Conservation (phyloP, 2,329 filamentous ascomycete species). For the Arthroderma uncinatum region DNA sequence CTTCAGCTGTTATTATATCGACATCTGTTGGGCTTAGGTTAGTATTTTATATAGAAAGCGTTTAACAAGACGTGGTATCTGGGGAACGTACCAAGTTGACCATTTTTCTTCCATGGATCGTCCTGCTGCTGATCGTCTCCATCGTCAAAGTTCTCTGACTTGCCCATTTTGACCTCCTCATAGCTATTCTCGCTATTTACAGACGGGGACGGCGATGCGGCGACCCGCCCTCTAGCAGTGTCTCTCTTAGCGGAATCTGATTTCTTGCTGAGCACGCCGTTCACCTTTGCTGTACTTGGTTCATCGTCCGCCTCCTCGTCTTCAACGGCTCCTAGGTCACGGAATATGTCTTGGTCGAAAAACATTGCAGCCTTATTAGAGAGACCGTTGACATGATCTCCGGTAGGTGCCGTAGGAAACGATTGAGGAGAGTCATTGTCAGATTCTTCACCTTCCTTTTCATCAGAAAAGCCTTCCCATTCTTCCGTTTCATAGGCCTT, state of each 20-base stretch:
- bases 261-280: neutral
- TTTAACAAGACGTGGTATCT: neutral
- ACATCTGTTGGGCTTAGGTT: conserved; percentile 51
- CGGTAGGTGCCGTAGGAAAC: conserved; percentile 8
- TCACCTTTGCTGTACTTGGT: conserved; percentile 8
- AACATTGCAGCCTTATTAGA: conserved; percentile 78
- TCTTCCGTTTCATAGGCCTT: conserved; percentile 74
- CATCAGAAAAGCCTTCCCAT: conserved; percentile 78
- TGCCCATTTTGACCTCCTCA: neutral
- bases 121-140: conserved; percentile 19
- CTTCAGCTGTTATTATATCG: conserved; percentile 98
- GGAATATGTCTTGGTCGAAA: conserved; percentile 92
- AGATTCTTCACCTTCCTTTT: conserved; percentile 48
- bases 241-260: neutral
- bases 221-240: neutral
- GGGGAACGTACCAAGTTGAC: conserved; percentile 32
- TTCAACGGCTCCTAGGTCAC: conserved; percentile 58
- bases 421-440: conserved; percentile 46
- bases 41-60: conserved; percentile 15
- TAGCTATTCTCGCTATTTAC: neutral
- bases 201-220: neutral
- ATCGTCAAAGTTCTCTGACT: conserved; percentile 5
- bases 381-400: conserved; percentile 42
- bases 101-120: conserved; percentile 33
- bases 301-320: conserved; percentile 35